Evolutionary conservation across 345 rosid species (phyloP).

Genomic region (Jatropha curcas): DNA sequence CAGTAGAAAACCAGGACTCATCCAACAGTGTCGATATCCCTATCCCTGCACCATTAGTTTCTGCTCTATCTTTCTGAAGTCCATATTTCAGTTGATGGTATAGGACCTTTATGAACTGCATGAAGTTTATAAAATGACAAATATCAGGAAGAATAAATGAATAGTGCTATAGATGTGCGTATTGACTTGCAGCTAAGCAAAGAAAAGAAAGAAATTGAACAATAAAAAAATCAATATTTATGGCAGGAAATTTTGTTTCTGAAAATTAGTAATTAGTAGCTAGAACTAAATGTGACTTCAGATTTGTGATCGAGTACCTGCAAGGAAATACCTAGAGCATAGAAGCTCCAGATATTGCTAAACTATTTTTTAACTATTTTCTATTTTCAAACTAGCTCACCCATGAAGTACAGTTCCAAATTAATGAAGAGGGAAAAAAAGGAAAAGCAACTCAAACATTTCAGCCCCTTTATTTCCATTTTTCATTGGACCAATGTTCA

Average conservation of each 20-base stretch:
- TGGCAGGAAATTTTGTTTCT: too few species aligned
- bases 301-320: too few species aligned
- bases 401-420: background rate
- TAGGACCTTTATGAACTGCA: conserved; percentile 77
- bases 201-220: background rate
- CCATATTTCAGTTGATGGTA: conserved; percentile 89
- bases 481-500: too few species aligned
- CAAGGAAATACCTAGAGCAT: too few species aligned
- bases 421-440: background rate
- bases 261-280: too few species aligned
- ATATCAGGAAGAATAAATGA: background rate
- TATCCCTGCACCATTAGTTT: conserved; percentile 37
- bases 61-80: conserved; percentile 59
- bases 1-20: conserved; percentile 78
- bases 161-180: background rate
- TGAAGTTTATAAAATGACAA: conserved; percentile 15
- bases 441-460: background rate
- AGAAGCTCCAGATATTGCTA: too few species aligned
- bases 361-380: too few species aligned
- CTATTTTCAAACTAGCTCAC: too few species aligned
- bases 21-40: conserved; percentile 64
- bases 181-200: background rate
- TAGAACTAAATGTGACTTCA: too few species aligned
- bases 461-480: too few species aligned
- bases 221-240: too few species aligned